A percentile compares a stretch with the other conserved stretches of the same genome.
phyloP scores from a whole-genome alignment of 2,329 filamentous ascomycete species.

The Aspergillus ustus region DNA sequence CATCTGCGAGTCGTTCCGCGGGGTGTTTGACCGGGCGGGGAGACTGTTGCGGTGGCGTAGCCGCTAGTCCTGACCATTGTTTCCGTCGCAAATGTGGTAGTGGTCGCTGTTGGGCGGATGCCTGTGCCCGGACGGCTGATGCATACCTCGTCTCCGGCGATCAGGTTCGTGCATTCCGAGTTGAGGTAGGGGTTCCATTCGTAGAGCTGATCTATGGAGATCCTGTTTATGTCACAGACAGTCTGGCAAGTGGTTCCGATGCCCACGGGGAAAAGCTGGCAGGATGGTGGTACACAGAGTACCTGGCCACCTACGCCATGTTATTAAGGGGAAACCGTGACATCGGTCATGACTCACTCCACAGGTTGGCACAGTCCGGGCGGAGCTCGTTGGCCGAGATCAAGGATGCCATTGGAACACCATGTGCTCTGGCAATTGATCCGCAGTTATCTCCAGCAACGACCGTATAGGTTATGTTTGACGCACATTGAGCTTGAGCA shows the following conservation, averaged over 20 bases:
- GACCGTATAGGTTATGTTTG: conserved; percentile 5
- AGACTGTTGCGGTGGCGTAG: conserved; percentile 15
- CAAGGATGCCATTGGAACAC: conserved; percentile 6
- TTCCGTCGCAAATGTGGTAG: neutral
- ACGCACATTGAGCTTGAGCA: neutral
- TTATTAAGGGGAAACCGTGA: neutral
- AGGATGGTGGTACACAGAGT: conserved; percentile 9
- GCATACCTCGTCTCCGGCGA: conserved; percentile 15
- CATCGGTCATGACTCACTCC: neutral
- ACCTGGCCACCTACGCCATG: conserved; percentile 4
- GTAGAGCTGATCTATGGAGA: conserved; percentile 4
- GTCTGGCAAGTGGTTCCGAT: conserved; percentile 6
- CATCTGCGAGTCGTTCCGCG: conserved; percentile 16
- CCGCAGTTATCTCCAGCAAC: conserved; percentile 10
- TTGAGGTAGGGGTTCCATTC: conserved; percentile 19
- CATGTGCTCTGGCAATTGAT: conserved; percentile 2
- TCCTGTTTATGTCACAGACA: neutral
- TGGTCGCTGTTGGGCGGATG: neutral
- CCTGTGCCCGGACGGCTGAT: conserved; percentile 2
- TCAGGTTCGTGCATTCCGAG: conserved; percentile 17
- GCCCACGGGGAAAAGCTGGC: conserved; percentile 7
- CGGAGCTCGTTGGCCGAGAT: conserved; percentile 8
- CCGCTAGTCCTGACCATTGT: neutral
- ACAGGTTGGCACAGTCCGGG: conserved; percentile 12
- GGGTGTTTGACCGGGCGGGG: neutral